Evolutionary conservation across 2,329 filamentous ascomycete genomes (phyloP), one percentile per base, ranked within the genome.

Genomic region (Alternaria infectoria): DNA sequence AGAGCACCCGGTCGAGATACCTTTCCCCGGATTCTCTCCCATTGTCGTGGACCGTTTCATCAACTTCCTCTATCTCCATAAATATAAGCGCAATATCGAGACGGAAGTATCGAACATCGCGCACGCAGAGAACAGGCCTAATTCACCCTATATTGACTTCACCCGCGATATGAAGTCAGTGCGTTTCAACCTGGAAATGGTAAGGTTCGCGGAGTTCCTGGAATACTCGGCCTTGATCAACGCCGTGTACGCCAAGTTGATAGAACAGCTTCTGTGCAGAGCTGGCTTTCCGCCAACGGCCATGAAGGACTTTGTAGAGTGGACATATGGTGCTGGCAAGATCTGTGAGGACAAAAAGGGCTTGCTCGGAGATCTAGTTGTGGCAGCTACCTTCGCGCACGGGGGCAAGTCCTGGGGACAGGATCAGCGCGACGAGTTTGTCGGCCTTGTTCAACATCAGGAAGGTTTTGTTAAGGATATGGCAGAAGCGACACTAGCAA

Each of bases 131-230:
- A 36, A 36, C 0, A 36, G 9, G 4, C 32, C 32, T 36, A 7
- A n/a, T 9, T 0, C 4, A 2, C 7, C 2, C 0, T 36, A 36
- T 0, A 36, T 1, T 0, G 32, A 36, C 4, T 9, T 36, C 13
- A 36, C 32, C 1, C 7, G 1, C 1, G 1, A 36, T 1, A 36
- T 36, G 32, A 36, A 36, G 32, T 36, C 32, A 7, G 32, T 36
- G 32, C 1, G 1, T 0, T 36, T 36, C 13, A 0, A 5, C 2
- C 13, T 36, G 13, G 32, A 36, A 3, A 1, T 36, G 32, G 1
- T 36, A 0, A 36, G 1, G 7, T 36, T 36, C 15, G 32, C 0
- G 0, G 32, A n/a, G 13, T 36, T 36, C 7, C 32, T 36, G 1
- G 1, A 36, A 4, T 36, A 36, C 32, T 13, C 0, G 32, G 32